Percentiles rank a stretch among this genome's conserved stretches.
Evolutionary conservation across 345 rosid genomes (phyloP).

Genomic region (Sonneratia alba): DNA sequence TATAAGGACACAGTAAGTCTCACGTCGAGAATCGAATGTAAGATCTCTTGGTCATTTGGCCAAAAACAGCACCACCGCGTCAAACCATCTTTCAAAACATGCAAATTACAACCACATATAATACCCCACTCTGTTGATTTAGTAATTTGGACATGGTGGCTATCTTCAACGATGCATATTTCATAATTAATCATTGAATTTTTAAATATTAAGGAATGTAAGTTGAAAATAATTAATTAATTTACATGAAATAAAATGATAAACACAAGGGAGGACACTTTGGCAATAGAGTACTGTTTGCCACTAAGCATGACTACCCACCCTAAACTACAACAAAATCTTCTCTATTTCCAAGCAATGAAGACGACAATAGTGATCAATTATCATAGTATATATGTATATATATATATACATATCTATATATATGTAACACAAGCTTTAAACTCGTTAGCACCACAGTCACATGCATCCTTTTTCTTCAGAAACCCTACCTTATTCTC

Average conservation of each 20-base stretch:
- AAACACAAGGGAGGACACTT: neutral
- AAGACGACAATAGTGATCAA: neutral
- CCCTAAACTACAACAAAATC: neutral
- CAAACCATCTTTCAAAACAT: too few relatives aligned
- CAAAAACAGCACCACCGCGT: too few relatives aligned
- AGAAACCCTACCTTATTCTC: neutral
- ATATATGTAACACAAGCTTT: neutral
- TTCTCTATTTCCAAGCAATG: neutral
- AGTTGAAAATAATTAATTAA: neutral
- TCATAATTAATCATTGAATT: neutral
- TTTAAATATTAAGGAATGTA: too few relatives aligned
- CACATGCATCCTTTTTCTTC: neutral
- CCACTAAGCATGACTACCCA: conserved; percentile 7
- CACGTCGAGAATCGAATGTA: too few relatives aligned
- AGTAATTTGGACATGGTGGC: neutral
- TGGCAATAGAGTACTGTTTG: neutral
- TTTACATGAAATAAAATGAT: neutral
- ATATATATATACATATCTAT: neutral
- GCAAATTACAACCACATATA: neutral
- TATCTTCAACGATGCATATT: neutral
- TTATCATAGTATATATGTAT: neutral
- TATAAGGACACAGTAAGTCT: too few relatives aligned
- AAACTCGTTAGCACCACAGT: neutral
- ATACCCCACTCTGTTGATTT: neutral
- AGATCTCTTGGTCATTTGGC: too few relatives aligned